Conservation (phyloP, 768 basidiomycete genomes). For the Heimioporus sp. region DNA sequence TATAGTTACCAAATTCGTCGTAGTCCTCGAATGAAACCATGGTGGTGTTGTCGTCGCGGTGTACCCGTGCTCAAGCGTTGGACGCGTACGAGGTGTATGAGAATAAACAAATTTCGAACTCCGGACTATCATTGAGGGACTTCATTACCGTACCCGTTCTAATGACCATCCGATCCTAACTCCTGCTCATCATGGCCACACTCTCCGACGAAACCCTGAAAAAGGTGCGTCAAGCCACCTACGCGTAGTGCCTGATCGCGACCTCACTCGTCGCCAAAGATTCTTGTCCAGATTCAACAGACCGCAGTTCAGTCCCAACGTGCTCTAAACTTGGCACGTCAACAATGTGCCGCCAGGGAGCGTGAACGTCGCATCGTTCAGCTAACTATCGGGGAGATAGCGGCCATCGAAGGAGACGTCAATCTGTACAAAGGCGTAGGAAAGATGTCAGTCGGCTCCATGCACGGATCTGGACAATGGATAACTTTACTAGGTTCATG, state of each 20-base stretch:
- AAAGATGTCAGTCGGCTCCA: constrained; percentile 65
- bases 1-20: constrained; percentile 97
- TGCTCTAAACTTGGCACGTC: constrained; percentile 65
- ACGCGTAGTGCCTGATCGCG: background rate
- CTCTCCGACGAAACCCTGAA: constrained; percentile 80
- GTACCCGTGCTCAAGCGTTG: constrained; percentile 6
- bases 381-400: constrained; percentile 84
- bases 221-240: constrained; percentile 47
- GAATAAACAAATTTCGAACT: constrained; percentile 34
- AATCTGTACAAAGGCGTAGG: constrained; percentile 94
- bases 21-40: constrained; percentile 75
- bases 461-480: background rate
- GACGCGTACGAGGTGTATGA: constrained; percentile 19
- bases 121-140: constrained; percentile 14
- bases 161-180: constrained; percentile 14
- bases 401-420: constrained; percentile 63
- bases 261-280: constrained; percentile 47
- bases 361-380: constrained; percentile 88
- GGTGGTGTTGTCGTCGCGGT: constrained; percentile 4
- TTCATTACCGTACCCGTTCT: too few relatives aligned
- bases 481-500: constrained; percentile 69
- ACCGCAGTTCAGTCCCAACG: constrained; percentile 85
- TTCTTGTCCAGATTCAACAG: constrained; percentile 89
- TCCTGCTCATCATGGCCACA: constrained; percentile 41
- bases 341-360: constrained; percentile 80